These are phyloP conservation scores for Fragilaria radians DNA, from an alignment of 108 stramenopile genomes.

Conservation along the genomic window DNA sequence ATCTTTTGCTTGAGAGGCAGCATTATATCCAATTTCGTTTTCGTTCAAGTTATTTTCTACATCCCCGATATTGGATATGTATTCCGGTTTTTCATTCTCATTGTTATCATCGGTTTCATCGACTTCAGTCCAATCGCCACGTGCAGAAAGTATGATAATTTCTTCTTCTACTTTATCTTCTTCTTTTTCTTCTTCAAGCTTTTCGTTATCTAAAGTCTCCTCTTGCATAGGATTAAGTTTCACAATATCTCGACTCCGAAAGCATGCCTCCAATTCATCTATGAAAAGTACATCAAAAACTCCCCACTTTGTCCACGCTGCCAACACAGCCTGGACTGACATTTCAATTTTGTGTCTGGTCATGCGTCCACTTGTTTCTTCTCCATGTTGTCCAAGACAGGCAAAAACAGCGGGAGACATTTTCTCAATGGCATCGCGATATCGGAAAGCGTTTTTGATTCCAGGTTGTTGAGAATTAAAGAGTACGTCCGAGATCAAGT, in stretches of 20 bases:
- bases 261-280: slow-evolving; percentile 64
- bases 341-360: slow-evolving; percentile 61
- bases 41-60: neutral
- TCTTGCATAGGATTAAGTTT: neutral
- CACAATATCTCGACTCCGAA: slow-evolving; percentile 54
- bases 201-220: neutral
- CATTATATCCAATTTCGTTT: slow-evolving; percentile 1
- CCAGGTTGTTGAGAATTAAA: slow-evolving; percentile 89
- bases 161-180: slow-evolving; percentile 5
- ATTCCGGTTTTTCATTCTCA: neutral
- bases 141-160: slow-evolving; percentile 5
- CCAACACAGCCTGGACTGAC: slow-evolving; percentile 58
- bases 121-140: slow-evolving; percentile 32
- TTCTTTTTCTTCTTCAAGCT: slow-evolving; percentile 14
- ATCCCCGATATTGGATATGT: neutral
- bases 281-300: slow-evolving; percentile 72
- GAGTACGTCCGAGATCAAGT: slow-evolving; percentile 72
- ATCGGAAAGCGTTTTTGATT: slow-evolving; percentile 76
- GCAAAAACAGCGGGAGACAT: slow-evolving; percentile 82
- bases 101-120: slow-evolving; percentile 4
- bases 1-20: slow-evolving; percentile 5
- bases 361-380: slow-evolving; percentile 49
- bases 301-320: slow-evolving; percentile 83
- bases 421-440: slow-evolving; percentile 69
- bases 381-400: slow-evolving; percentile 51